Conservation (phyloP, 2,329 filamentous ascomycete genomes). For the Alternaria atra region DNA sequence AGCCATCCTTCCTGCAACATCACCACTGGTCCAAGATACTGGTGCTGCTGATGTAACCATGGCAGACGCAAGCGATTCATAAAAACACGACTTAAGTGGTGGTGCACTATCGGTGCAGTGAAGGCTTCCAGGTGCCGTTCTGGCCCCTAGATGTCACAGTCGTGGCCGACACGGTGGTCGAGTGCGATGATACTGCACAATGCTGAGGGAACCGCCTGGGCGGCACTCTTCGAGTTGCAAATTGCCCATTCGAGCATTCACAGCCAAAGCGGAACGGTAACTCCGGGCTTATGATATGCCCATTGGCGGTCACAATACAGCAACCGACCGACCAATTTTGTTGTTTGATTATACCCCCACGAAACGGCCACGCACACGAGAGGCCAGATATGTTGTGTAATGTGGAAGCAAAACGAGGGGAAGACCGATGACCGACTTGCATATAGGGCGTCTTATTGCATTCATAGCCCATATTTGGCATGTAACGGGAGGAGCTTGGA, state of each 20-base stretch:
- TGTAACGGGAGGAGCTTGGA: constrained; percentile 1
- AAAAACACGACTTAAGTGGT: not conserved
- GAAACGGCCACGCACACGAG: not conserved
- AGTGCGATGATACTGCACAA: not conserved
- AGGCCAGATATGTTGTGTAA: not conserved
- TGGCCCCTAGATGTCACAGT: not conserved
- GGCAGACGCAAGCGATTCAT: constrained; percentile 38
- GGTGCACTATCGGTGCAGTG: constrained; percentile 1
- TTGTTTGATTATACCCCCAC: constrained; percentile 1
- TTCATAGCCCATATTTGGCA: not conserved
- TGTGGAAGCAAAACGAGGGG: not conserved
- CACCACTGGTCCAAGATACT: constrained; percentile 33
- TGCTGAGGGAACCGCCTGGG: not conserved
- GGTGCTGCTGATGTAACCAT: constrained; percentile 43
- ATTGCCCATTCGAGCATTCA: not conserved
- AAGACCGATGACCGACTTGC: constrained; percentile 4
- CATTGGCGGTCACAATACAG: not conserved
- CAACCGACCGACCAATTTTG: not conserved
- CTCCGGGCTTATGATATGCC: not conserved
- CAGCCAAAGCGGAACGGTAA: not conserved
- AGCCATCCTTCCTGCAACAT: constrained; percentile 38
- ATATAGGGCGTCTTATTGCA: constrained; percentile 5
- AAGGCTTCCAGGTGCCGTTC: not conserved
- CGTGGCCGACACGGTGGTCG: not conserved
- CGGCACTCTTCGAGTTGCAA: constrained; percentile 2